Base-by-base conservation (phyloP, 441 rosid species). In the Pelargonium citronellum region DNA sequence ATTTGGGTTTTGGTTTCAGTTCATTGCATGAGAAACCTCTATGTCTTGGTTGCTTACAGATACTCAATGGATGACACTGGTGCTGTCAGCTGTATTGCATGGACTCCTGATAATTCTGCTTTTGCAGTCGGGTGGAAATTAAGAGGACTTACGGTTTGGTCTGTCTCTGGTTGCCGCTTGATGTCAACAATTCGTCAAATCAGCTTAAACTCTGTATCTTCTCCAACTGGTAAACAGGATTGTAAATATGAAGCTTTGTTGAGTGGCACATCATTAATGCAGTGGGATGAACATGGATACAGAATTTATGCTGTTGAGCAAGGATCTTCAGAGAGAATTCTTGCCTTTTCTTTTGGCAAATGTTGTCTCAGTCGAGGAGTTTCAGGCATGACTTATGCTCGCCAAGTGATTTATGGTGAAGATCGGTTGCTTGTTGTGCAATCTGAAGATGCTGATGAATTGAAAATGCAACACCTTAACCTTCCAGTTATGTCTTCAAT, bases 21-120 rank as follows among this genome's bases (percentile, higher is more conserved):
- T 60, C 15, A 11, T 22, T 60, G 64, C 27, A 34, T 9, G 73
- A 17, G n/a, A 11, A 49, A 24, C n/a, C 11, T 24, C 67, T 55
- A 62, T 22, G 27, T 67, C 34, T 71, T 73, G 13, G 73, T 58
- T 53, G 75, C 67, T 76, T 84, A 76, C 90, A 95, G 99, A 73
- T 95, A 95, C 76, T 84, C 98, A 17, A 71, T 82, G 79, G 99
- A 95, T 71, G 91, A 90, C 78, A 95, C 98, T 73, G 99, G 99
- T 73, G 79, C 95, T 24, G 98, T 95, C 71, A 89, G 86, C 79
- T 83, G 87, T 83, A 89, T 95, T 82, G 90, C 90, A 57, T 95
- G 99, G 99, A 89, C 98, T 47, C 99, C 96, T 71, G 97, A 92
- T 84, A 86, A 91, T 83, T 88, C 99, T 80, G 96, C 98, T 82